These are phyloP conservation scores for Monascus ruber DNA, from an alignment of 2,329 filamentous ascomycete genomes.

Conservation along the genomic window DNA sequence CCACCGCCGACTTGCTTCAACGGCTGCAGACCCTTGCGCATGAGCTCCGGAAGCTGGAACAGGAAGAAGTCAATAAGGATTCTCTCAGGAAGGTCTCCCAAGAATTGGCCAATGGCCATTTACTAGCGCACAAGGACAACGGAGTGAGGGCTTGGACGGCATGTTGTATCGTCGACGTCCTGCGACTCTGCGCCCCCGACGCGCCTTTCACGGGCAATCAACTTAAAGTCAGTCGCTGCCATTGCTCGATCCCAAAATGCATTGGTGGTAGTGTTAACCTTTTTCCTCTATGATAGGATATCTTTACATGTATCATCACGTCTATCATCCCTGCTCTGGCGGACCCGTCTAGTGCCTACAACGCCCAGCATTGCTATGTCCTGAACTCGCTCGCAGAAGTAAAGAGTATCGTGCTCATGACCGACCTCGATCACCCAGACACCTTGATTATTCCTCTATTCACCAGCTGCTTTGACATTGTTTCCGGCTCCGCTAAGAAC, in stretches of 20 bases:
- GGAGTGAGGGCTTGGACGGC: constrained; percentile 84
- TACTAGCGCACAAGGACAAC: constrained; percentile 83
- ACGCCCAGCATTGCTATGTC: constrained; percentile 85
- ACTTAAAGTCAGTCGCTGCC: constrained; percentile 56
- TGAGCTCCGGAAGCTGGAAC: constrained; percentile 75
- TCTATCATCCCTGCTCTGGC: constrained; percentile 74
- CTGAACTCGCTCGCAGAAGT: constrained; percentile 80
- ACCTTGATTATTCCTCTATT: constrained; percentile 72
- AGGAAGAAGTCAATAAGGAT: constrained; percentile 72
- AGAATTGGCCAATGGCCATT: constrained; percentile 68
- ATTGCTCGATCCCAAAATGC: background rate
- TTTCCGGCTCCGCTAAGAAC: constrained; percentile 65
- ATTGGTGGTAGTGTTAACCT: background rate
- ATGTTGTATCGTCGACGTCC: constrained; percentile 83
- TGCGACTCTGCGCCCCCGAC: constrained; percentile 85
- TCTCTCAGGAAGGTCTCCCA: constrained; percentile 76
- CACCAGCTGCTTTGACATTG: constrained; percentile 80
- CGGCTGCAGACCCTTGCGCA: constrained; percentile 70
- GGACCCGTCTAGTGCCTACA: constrained; percentile 80
- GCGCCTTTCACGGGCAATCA: constrained; percentile 85
- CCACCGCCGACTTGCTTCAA: constrained; percentile 67
- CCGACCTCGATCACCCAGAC: constrained; percentile 74
- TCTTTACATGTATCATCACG: constrained; percentile 80
- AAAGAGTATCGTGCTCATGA: constrained; percentile 86
- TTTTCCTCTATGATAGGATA: constrained; percentile 50